A percentile compares a stretch with the other conserved stretches of the same genome.
Conservation (phyloP, 129 eudicot species). For the Rutidosis leptorrhynchoides region DNA sequence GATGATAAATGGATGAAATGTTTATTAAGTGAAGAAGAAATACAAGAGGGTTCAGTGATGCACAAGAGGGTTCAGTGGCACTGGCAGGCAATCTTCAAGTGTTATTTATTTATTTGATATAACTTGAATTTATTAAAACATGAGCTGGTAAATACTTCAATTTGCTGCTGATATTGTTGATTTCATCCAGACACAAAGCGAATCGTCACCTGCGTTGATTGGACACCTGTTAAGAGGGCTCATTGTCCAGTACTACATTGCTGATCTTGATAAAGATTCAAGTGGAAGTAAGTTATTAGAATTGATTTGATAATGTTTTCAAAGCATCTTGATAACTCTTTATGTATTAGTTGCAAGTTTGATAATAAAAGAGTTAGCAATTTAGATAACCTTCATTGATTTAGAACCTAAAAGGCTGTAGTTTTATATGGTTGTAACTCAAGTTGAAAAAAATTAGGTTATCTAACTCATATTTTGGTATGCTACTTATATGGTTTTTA, state of each 20-base stretch:
- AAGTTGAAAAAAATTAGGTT: too few relatives aligned
- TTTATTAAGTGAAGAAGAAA: too few relatives aligned
- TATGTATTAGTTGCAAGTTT: slow-evolving; percentile 10
- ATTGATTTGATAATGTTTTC: neutral
- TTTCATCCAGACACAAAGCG: slow-evolving; percentile 57
- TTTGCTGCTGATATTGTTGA: slow-evolving; percentile 60
- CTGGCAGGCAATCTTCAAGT: slow-evolving; percentile 92
- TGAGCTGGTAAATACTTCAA: slow-evolving; percentile 9
- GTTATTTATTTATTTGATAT: neutral
- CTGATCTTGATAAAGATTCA: slow-evolving; percentile 33
- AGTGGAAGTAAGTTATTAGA: slow-evolving; percentile 11
- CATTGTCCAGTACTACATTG: slow-evolving; percentile 74
- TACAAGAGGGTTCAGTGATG: too few relatives aligned
- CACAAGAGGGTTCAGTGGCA: slow-evolving; percentile 56
- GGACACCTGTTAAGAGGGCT: slow-evolving; percentile 96
- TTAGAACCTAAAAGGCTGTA: too few relatives aligned
- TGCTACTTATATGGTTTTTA: too few relatives aligned
- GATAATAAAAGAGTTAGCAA: too few relatives aligned
- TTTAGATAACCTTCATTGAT: too few relatives aligned
- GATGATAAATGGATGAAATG: too few relatives aligned
- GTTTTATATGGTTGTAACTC: too few relatives aligned
- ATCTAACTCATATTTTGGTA: too few relatives aligned
- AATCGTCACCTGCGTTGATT: slow-evolving; percentile 59
- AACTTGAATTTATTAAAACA: neutral
- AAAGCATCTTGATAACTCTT: neutral